Evolutionary conservation across 2,329 filamentous ascomycete genomes (phyloP).

Genomic region (Apiospora marii): DNA sequence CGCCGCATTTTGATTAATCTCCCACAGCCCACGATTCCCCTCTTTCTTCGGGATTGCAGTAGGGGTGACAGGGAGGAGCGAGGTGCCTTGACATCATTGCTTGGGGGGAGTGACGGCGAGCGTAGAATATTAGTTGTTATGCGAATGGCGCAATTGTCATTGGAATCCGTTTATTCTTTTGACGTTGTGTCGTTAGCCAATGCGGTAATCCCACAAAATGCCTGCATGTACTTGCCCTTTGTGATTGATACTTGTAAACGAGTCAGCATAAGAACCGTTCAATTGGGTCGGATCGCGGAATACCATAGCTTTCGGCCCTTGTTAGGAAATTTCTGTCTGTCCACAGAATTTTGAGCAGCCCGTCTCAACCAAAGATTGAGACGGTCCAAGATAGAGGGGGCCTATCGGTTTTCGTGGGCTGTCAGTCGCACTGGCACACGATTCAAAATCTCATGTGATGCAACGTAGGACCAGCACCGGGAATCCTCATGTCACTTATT

Average conservation of each 20-base stretch:
- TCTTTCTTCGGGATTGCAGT: not conserved
- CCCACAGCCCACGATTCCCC: not conserved
- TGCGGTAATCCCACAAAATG: not conserved
- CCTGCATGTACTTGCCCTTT: conserved; percentile 14
- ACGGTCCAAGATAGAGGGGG: not conserved
- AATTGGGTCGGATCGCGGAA: conserved; percentile 11
- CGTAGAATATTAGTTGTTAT: not conserved
- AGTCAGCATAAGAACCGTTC: conserved; percentile 2
- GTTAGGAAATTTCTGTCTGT: not conserved
- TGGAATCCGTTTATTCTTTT: too few species aligned
- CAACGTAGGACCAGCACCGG: not conserved
- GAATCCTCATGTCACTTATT: not conserved
- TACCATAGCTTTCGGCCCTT: not conserved
- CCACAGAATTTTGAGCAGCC: not conserved
- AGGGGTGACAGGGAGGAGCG: not conserved
- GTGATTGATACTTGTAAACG: not conserved
- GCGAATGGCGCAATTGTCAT: not conserved
- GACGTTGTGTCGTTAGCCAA: not conserved
- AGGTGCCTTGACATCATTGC: not conserved
- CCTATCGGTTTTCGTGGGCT: not conserved
- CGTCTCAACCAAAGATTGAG: not conserved
- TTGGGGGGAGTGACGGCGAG: not conserved
- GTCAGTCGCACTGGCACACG: not conserved
- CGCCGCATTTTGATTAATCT: not conserved
- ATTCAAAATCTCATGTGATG: not conserved